These are phyloP conservation scores for Aspergillus brasiliensis DNA, from an alignment of 2,329 filamentous ascomycete genomes.

Conservation along the genomic window DNA sequence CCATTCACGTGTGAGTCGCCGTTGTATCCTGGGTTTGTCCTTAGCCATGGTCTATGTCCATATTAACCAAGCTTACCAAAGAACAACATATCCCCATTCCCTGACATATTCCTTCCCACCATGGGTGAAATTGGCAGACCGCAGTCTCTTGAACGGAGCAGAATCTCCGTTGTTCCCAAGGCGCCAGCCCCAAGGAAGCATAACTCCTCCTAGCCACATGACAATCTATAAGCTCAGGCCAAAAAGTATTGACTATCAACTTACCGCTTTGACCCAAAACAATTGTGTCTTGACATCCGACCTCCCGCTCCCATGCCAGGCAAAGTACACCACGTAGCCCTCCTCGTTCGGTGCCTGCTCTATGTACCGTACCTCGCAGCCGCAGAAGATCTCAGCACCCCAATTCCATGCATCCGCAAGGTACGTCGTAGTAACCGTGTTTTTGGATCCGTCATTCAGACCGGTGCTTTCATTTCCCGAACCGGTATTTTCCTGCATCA, in stretches of 20 bases:
- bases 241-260: background rate
- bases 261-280: constrained; percentile 65
- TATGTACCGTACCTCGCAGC: constrained; percentile 66
- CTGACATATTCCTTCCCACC: constrained; percentile 45
- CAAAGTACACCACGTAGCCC: constrained; percentile 66
- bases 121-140: constrained; percentile 61
- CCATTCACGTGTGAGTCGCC: background rate
- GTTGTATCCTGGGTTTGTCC: background rate
- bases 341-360: constrained; percentile 52
- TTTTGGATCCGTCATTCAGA: constrained; percentile 65
- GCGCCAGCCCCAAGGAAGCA: constrained; percentile 68
- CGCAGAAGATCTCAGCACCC: constrained; percentile 71
- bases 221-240: background rate
- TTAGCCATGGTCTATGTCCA: constrained; percentile 25
- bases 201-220: constrained; percentile 50
- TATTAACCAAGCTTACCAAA: background rate
- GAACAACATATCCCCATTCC: constrained; percentile 6
- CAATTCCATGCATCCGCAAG: constrained; percentile 71
- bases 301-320: constrained; percentile 64
- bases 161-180: constrained; percentile 67
- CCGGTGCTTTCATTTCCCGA: constrained; percentile 49
- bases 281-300: constrained; percentile 58
- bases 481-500: constrained; percentile 48
- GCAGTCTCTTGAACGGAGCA: constrained; percentile 61
- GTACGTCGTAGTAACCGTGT: constrained; percentile 63